Evolutionary conservation across 805 yeast genomes (phyloP).

Genomic region (Zygosaccharomyces kombuchaensis): DNA sequence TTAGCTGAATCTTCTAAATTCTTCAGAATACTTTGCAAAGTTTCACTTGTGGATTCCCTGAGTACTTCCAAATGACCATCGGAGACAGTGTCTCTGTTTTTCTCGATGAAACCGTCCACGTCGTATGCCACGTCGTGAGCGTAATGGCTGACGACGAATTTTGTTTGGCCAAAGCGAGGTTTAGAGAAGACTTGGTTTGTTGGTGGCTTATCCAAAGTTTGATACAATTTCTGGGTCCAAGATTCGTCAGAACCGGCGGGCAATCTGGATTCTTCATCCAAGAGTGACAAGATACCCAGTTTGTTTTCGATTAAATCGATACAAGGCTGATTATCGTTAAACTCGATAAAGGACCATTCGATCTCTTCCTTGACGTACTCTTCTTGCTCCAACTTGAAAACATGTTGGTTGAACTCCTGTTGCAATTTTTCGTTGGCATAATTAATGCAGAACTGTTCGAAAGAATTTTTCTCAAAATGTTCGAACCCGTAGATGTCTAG

Average conservation of each 20-base stretch:
- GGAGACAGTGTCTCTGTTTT: conserved; percentile 94
- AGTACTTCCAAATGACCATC: conserved; percentile 90
- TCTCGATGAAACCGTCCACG: conserved; percentile 91
- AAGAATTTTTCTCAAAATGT: conserved; percentile 89
- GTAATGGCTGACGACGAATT: conserved; percentile 87
- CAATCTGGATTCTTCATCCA: conserved; percentile 92
- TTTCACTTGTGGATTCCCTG: conserved; percentile 59
- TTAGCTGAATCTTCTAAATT: conserved; percentile 57
- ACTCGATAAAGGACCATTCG: conserved; percentile 96
- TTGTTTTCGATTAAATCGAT: conserved; percentile 86
- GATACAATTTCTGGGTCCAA: conserved; percentile 88
- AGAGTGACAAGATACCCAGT: conserved; percentile 77
- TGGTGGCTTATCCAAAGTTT: conserved; percentile 75
- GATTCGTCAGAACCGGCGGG: conserved; percentile 92
- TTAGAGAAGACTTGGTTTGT: conserved; percentile 76
- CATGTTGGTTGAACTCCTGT: conserved; percentile 96
- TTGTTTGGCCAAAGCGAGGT: conserved; percentile 90
- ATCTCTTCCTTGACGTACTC: conserved; percentile 89
- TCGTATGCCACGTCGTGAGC: conserved; percentile 93
- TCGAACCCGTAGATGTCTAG: conserved; percentile 97
- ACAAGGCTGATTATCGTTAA: conserved; percentile 95
- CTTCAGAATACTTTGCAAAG: conserved; percentile 60
- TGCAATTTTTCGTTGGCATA: conserved; percentile 96
- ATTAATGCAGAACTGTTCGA: conserved; percentile 96
- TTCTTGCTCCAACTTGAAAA: conserved; percentile 94